phyloP scores from a whole-genome alignment of 192 early-diverging fungal species.

The Mortierella claussenii region DNA sequence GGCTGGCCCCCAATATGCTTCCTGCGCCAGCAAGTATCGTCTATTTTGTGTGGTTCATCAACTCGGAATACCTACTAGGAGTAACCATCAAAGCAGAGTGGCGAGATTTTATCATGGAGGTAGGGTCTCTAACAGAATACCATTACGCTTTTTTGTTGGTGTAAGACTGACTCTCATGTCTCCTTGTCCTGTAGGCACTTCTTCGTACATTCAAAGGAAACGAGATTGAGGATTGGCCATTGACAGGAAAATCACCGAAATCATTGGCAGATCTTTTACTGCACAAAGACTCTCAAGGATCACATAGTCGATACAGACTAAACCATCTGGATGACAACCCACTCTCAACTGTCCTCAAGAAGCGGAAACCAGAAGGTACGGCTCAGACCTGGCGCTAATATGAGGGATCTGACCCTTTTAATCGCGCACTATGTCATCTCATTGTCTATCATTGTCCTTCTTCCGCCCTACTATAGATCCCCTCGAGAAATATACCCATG shows the following conservation, averaged over 20 bases:
- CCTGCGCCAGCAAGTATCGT: conserved; percentile 40
- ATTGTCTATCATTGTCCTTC: too few relatives aligned
- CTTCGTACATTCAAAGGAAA: conserved; percentile 44
- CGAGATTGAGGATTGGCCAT: conserved; percentile 51
- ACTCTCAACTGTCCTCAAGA: conserved; percentile 19
- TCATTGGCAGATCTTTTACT: conserved; percentile 54
- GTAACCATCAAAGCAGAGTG: conserved; percentile 48
- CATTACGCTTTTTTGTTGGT: background rate
- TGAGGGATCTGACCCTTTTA: background rate
- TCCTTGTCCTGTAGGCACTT: conserved; percentile 23
- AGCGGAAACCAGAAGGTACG: conserved; percentile 37
- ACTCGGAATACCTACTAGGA: conserved; percentile 55
- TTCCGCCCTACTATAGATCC: conserved; percentile 26
- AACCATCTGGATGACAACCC: conserved; percentile 60
- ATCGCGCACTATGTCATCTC: too few relatives aligned
- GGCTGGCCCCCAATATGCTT: conserved; percentile 47
- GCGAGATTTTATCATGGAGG: conserved; percentile 55
- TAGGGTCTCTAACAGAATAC: conserved; percentile 1
- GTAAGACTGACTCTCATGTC: background rate
- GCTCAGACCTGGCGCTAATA: background rate
- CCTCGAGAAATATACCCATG: conserved; percentile 10
- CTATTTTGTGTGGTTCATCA: conserved; percentile 56
- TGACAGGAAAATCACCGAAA: conserved; percentile 52
- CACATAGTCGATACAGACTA: conserved; percentile 53
- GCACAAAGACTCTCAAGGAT: conserved; percentile 55